phyloP scores from a whole-genome alignment of 768 basidiomycete species.

The Favolaschia claudopus region DNA sequence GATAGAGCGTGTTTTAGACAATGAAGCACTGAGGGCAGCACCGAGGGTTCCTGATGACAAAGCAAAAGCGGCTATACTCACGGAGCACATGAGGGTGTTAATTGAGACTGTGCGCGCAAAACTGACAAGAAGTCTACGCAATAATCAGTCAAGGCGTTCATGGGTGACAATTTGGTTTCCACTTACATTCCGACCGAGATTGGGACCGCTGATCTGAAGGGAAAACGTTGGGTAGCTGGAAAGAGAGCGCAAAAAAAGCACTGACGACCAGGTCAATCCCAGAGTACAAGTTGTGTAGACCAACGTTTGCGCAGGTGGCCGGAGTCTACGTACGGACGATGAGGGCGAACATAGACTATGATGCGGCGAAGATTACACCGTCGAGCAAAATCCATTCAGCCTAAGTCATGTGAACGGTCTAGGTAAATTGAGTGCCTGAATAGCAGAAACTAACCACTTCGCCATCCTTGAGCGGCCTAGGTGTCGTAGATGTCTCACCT shows the following conservation, averaged over 20 bases:
- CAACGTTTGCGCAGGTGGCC: slow-evolving; percentile 91
- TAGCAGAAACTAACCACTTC: slow-evolving; percentile 59
- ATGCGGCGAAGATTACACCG: slow-evolving; percentile 57
- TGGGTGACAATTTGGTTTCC: neutral
- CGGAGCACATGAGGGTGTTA: slow-evolving; percentile 1
- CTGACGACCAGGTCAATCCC: slow-evolving; percentile 91
- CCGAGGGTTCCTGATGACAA: slow-evolving; percentile 94
- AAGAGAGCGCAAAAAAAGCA: slow-evolving; percentile 24
- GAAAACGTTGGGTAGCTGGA: slow-evolving; percentile 1
- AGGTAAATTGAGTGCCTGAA: neutral
- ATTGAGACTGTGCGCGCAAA: neutral
- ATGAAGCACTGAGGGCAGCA: slow-evolving; percentile 82
- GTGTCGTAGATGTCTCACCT: slow-evolving; percentile 69
- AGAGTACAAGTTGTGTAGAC: slow-evolving; percentile 86
- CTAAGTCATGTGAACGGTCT: slow-evolving; percentile 31
- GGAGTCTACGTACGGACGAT: slow-evolving; percentile 67
- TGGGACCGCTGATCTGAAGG: slow-evolving; percentile 81
- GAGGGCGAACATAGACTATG: slow-evolving; percentile 8
- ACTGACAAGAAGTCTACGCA: slow-evolving; percentile 66
- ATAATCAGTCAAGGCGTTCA: neutral
- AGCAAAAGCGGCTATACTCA: slow-evolving; percentile 74
- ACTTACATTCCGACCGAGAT: slow-evolving; percentile 73
- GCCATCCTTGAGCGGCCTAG: slow-evolving; percentile 75
- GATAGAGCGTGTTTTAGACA: slow-evolving; percentile 77
- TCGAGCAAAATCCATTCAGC: slow-evolving; percentile 93